Base-by-base conservation (phyloP, 169 alveolate species). In the Besnoitia besnoiti region DNA sequence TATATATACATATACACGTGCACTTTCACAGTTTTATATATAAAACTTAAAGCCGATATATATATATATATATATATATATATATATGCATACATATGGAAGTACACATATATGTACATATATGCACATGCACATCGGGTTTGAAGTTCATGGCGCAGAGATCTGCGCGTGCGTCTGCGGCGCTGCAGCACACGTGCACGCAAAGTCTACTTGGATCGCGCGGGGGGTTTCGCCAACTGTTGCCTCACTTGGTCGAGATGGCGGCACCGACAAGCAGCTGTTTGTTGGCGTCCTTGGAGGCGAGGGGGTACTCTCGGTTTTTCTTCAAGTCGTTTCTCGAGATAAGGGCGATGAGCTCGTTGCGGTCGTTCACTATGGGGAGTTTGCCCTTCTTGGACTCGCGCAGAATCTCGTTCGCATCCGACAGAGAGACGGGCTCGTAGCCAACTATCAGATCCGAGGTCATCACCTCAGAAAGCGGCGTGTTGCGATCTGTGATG, bases 201-300 rank as follows among this genome's bases (percentile, higher is more conserved):
- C n/a, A n/a, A n/a, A n/a, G n/a, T n/a, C n/a, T n/a, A n/a, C n/a
- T n/a, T n/a, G n/a, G n/a, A n/a, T n/a, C n/a, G n/a, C n/a, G n/a
- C n/a, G n/a, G n/a, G n/a, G n/a, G n/a, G n/a, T n/a, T n/a, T n/a
- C n/a, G n/a, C 30, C 62, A 50, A 50, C 62, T 50, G 19, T 50
- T 50, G 30, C 30, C 92, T 87, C 35, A 92, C 95, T 89, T 93
- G 47, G 95, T 93, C 79, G 95, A 93, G 35, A 96, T 76, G 33
- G 99, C 98, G 0, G 98, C 99, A 21, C 98, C 99, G 30, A 96
- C 98, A 75, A 96, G 94, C 59, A 98, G 96, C 95, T 97, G 98
- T 93, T 96, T 96, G 95, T 97, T 96, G 37, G 94, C 96, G 90
- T 97, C 97, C 94, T 97, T 97, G 19, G 99, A 95, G 5, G 98